Percentiles rank a stretch among this genome's conserved stretches.
phyloP scores from a whole-genome alignment of 148 eudicot genomes.

The Suaeda aralocaspica region DNA sequence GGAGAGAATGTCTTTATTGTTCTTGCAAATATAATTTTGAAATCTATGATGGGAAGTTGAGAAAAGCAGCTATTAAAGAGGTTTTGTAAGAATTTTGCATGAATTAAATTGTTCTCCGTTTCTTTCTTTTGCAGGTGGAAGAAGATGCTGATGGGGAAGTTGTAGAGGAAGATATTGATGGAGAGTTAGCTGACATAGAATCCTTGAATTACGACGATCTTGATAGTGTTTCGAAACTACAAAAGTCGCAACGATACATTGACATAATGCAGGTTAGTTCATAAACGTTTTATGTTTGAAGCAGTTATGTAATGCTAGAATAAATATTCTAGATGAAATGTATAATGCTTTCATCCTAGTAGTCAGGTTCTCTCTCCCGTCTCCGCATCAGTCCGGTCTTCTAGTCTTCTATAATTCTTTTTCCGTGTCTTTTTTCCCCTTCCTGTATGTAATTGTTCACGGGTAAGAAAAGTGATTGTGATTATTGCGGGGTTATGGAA shows the following conservation, averaged over 20 bases:
- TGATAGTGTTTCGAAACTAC: constrained; percentile 84
- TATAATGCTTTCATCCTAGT: background rate
- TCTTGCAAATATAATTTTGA: background rate
- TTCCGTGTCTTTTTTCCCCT: background rate
- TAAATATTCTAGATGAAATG: background rate
- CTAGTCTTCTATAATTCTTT: background rate
- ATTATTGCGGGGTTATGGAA: background rate
- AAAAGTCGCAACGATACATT: constrained; percentile 68
- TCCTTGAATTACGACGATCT: constrained; percentile 84
- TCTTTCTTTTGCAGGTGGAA: constrained; percentile 46
- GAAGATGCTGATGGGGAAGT: constrained; percentile 47
- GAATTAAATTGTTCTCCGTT: background rate
- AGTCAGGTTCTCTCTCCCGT: background rate
- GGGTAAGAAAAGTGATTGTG: background rate
- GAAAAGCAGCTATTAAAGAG: no score
- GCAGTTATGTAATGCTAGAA: background rate
- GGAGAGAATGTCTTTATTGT: background rate
- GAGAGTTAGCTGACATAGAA: constrained; percentile 81
- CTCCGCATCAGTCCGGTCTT: background rate
- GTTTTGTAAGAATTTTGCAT: background rate
- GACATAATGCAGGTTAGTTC: constrained; percentile 84
- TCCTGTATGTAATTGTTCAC: background rate
- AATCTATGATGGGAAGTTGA: no score
- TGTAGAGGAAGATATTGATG: constrained; percentile 87
- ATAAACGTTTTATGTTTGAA: background rate